These are phyloP conservation scores for Saccharum hybrid DNA, from an alignment of 202 grass and related monocot species.

Conservation along the genomic window DNA sequence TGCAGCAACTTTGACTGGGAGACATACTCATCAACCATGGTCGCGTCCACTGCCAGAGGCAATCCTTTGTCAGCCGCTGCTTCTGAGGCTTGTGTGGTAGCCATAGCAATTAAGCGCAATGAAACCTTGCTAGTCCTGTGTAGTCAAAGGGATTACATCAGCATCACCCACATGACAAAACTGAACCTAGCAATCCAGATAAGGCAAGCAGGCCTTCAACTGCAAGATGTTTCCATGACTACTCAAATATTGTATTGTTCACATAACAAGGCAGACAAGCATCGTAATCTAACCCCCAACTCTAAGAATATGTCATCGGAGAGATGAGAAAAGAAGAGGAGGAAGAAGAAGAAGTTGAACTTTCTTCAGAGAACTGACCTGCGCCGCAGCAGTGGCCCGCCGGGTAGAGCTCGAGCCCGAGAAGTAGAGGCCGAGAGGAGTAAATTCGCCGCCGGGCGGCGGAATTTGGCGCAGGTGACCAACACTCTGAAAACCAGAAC, in stretches of 20 bases:
- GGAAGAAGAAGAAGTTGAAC: neutral
- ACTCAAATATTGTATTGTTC: constrained; percentile 10
- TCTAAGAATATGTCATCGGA: neutral
- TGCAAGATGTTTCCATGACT: neutral
- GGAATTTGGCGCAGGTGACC: constrained; percentile 28
- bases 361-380: constrained; percentile 31
- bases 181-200: neutral
- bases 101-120: constrained; percentile 33
- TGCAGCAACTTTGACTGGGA: constrained; percentile 81
- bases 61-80: constrained; percentile 51
- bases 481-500: neutral
- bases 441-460: constrained; percentile 15
- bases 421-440: neutral
- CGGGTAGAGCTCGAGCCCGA: neutral
- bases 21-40: constrained; percentile 66
- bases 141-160: constrained; percentile 34
- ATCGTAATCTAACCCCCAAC: neutral
- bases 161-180: constrained; percentile 29
- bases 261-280: neutral
- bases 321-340: neutral
- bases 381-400: neutral
- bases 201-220: neutral
- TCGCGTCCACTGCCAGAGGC: constrained; percentile 62
- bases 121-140: constrained; percentile 41
- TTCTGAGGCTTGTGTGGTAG: constrained; percentile 40